phyloP scores from a whole-genome alignment of 805 yeast genomes.

The Wickerhamiella australiensis region DNA sequence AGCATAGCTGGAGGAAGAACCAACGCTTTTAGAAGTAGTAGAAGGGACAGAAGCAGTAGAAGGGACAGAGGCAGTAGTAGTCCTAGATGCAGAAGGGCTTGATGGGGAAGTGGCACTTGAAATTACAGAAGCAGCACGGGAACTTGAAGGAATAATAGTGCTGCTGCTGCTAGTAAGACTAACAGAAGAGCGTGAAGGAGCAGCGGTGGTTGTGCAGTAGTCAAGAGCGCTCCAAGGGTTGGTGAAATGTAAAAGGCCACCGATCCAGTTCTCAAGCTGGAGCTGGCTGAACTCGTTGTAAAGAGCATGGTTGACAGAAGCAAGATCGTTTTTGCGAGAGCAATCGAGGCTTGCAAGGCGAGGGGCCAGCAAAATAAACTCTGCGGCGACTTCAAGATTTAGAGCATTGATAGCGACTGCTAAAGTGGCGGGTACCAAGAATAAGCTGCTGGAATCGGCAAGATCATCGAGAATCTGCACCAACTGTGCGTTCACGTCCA shows the following conservation, averaged over 20 bases:
- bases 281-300: not conserved
- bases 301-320: not conserved
- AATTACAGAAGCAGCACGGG: not conserved
- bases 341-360: not conserved
- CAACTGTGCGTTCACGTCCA: conserved; percentile 1
- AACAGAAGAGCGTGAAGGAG: not conserved
- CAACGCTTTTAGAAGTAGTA: not conserved
- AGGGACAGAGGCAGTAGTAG: not conserved
- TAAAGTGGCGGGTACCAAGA: not conserved
- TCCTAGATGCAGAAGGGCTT: not conserved
- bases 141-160: not conserved
- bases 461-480: not conserved
- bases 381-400: not conserved
- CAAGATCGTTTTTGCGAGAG: not conserved
- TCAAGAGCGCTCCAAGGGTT: not conserved
- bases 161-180: not conserved
- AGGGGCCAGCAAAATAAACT: not conserved
- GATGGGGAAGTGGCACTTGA: not conserved
- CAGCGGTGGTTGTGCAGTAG: not conserved
- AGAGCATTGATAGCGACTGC: not conserved
- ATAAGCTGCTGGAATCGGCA: not conserved
- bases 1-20: not conserved
- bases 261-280: not conserved
- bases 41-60: not conserved
- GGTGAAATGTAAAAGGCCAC: not conserved